Evolutionary conservation across 2,329 filamentous ascomycete genomes (phyloP).

Genomic region (Sarocladium oryzae): DNA sequence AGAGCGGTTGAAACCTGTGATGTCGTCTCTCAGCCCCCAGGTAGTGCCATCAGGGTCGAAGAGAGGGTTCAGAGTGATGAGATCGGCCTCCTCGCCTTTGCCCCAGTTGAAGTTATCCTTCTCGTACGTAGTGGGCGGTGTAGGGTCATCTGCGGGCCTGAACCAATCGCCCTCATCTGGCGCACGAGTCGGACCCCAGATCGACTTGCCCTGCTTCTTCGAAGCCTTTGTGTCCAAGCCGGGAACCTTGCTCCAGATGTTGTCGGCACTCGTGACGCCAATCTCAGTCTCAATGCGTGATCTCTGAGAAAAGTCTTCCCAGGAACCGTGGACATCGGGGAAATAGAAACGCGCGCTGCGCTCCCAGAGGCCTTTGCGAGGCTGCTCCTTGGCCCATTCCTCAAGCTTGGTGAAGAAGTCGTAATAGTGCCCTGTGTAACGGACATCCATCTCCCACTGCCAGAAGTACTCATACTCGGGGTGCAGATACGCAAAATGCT

Average conservation of each 20-base stretch:
- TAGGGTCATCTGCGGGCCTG: slow-evolving; percentile 64
- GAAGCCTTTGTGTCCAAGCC: slow-evolving; percentile 25
- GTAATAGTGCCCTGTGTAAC: slow-evolving; percentile 84
- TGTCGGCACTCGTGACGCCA: slow-evolving; percentile 58
- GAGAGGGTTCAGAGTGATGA: slow-evolving; percentile 86
- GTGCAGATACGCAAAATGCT: slow-evolving; percentile 84
- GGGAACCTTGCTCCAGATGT: slow-evolving; percentile 54
- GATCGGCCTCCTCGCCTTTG: slow-evolving; percentile 81
- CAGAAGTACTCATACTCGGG: slow-evolving; percentile 88
- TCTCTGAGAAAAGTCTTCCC: slow-evolving; percentile 72
- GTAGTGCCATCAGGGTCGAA: slow-evolving; percentile 84
- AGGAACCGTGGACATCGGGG: slow-evolving; percentile 67
- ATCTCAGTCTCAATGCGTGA: slow-evolving; percentile 68
- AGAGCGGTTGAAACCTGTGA: slow-evolving; percentile 70
- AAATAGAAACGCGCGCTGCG: slow-evolving; percentile 73
- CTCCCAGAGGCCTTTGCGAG: slow-evolving; percentile 76
- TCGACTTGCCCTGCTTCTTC: slow-evolving; percentile 48
- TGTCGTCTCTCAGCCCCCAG: slow-evolving; percentile 76
- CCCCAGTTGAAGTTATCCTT: slow-evolving; percentile 83
- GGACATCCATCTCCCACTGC: slow-evolving; percentile 94
- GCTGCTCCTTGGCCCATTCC: slow-evolving; percentile 64
- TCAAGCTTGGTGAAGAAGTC: slow-evolving; percentile 64
- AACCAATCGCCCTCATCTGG: slow-evolving; percentile 63
- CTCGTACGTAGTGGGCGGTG: slow-evolving; percentile 63
- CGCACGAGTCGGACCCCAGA: slow-evolving; percentile 81